Base-by-base conservation (phyloP, 768 basidiomycete species). In the Tricholoma terreum region DNA sequence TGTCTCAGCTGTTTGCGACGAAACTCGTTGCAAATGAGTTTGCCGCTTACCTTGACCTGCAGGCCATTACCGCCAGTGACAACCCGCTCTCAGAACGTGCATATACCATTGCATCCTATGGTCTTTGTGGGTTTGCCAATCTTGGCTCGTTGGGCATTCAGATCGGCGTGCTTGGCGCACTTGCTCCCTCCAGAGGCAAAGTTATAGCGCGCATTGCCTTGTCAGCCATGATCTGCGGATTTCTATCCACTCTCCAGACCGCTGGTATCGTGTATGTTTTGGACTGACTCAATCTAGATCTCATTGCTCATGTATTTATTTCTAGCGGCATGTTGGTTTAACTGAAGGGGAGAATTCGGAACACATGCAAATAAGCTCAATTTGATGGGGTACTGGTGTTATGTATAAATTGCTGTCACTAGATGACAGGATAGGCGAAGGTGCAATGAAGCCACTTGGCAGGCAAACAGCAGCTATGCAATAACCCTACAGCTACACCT, bases 1-100 rank as follows among this genome's bases (percentile, higher is more conserved):
- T 96, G 34, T 81, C 92, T 21, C 84, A 86, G 63, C 80, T 94
- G 15, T 84, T 96, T 60, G 92, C 89, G 15, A 89, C 86, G 30
- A 96, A 96, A 73, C 80, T 96, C 58, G 79, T 94, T 50, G 92
- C 87, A 56, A 94, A 92, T 67, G 92, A 94, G 69, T 93, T 93
- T 64, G 84, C 85, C 40, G 92, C 89, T 4, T 94, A 94, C 73
- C 66, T 72, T 52, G 78, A 79, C 31, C 77, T 92, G 52, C 77
- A 85, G 59, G 71, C 73, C 1, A 73, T 85, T 42, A 76, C 76
- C 75, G 54, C 61, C 10, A 67, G 70, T n/a, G 58, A 59, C 8
- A 72, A 78, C 50, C 82, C 89, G 3, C 80, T 94, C 51, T 85
- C 85, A 19, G 77, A 72, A 30, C 90, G 89, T 56, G 90, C 85